phyloP scores from a whole-genome alignment of 495 filamentous ascomycete species.

The Podospora tetraspora region DNA sequence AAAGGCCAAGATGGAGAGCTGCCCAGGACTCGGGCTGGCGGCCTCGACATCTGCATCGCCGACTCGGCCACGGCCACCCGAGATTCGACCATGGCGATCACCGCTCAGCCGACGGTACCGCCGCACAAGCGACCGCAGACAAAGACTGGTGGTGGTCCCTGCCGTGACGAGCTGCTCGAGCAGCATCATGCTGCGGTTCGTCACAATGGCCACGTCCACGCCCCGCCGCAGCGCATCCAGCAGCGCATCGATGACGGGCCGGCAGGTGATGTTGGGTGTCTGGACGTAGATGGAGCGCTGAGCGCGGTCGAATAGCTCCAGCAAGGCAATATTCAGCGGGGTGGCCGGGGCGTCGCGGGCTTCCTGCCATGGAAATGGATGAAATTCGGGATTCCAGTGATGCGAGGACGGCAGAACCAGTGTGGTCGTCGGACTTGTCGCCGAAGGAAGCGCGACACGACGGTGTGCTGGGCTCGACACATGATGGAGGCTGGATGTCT shows the following conservation, averaged over 20 bases:
- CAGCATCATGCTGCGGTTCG: conserved; percentile 61
- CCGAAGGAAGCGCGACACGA: conserved; percentile 3
- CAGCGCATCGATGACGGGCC: conserved; percentile 50
- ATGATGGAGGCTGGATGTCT: conserved; percentile 3
- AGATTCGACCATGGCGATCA: not conserved
- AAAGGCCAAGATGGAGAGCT: conserved; percentile 49
- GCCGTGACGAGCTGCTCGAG: conserved; percentile 68
- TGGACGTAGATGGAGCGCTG: conserved; percentile 54
- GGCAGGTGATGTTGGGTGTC: conserved; percentile 65
- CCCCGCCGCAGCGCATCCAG: conserved; percentile 52
- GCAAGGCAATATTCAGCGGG: conserved; percentile 60
- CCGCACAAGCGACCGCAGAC: conserved; percentile 48
- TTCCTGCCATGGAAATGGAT: conserved; percentile 39
- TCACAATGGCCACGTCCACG: conserved; percentile 58
- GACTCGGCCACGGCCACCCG: not conserved
- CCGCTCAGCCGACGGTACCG: conserved; percentile 34
- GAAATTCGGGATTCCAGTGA: conserved; percentile 55
- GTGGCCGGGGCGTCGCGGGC: conserved; percentile 50
- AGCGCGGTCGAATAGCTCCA: conserved; percentile 50
- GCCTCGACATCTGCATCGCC: conserved; percentile 26
- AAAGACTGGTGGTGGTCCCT: conserved; percentile 57
- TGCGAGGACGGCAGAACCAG: conserved; percentile 65
- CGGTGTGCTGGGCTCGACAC: conserved; percentile 18
- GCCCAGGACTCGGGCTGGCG: conserved; percentile 28
- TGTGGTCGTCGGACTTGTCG: conserved; percentile 32